Evolutionary conservation across 305 asterid species (phyloP), one percentile per base, ranked within the genome.

Genomic region (Fraxinus albicans): DNA sequence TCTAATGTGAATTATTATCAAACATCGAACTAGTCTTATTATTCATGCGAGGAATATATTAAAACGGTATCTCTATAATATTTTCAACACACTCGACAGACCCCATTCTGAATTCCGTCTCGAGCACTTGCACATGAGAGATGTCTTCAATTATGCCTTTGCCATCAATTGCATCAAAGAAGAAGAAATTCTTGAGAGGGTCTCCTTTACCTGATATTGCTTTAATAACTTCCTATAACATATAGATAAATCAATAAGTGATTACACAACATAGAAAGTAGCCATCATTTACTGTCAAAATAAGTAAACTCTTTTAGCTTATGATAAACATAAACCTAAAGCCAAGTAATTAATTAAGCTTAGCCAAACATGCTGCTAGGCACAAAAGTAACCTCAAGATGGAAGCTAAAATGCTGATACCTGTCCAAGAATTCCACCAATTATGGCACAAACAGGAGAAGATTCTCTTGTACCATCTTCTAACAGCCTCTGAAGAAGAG

Each of bases 371-470:
- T 19, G 31, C 13, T 19, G 25, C 65, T n/a, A n/a, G 69, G 69
- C 13, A 38, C 8, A 69, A 55, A 60, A 63, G 31, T 58, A 72
- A 44, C 19, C 53, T 25, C 36, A 29, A 81, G 35, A 23, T 23
- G 10, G 27, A 29, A 42, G 33, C 50, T 10, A 25, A 2, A 34
- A 67, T n/a, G 40, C 19, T 65, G 23, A 78, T 31, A 92, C 99
- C 98, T 93, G 98, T 29, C 99, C 99, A 17, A 95, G 98, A 86
- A 96, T 90, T 84, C 98, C 99, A 34, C 98, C 99, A 12, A 96
- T 55, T 69, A 95, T 83, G 36, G 98, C 98, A 87, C 97, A 92
- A 36, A 95, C 98, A 0, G 99, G 99, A 63, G 99, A 97, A 81
- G 94, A 96, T 85, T 96, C 99, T 50, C 67, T 86, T 83, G 85